A percentile compares a stretch with the other conserved stretches of the same genome.
Evolutionary conservation across 2,329 filamentous ascomycete species (phyloP).

Genomic region (Ophiostoma triangulosporum): DNA sequence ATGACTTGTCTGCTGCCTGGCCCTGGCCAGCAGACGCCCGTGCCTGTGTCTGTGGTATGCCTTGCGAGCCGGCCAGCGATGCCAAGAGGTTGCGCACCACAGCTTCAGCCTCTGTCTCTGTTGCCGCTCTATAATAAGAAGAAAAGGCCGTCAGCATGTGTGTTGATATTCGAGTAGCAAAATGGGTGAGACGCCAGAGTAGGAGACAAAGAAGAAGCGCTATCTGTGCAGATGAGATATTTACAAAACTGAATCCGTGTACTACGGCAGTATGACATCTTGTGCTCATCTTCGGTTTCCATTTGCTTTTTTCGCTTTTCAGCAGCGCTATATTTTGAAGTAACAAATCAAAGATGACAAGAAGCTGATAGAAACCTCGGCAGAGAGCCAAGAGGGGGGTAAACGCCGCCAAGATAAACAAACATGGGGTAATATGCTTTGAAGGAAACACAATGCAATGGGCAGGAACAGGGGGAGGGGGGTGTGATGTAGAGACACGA

Average conservation of each 20-base stretch:
- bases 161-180: not conserved
- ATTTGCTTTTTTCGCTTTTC: not conserved
- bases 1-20: slow-evolving; percentile 46
- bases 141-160: slow-evolving; percentile 36
- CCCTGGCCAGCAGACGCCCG: not conserved
- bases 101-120: slow-evolving; percentile 54
- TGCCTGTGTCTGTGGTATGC: slow-evolving; percentile 16
- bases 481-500: too few species aligned
- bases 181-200: not conserved
- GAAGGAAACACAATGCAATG: not conserved
- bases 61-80: slow-evolving; percentile 53
- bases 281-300: not conserved
- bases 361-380: not conserved
- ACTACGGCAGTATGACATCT: not conserved
- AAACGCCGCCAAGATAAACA: not conserved
- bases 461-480: not conserved
- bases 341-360: not conserved
- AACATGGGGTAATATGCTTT: not conserved
- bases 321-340: not conserved
- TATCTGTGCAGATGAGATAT: not conserved
- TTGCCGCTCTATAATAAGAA: slow-evolving; percentile 18
- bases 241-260: not conserved
- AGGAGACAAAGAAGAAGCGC: not conserved
- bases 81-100: slow-evolving; percentile 81
- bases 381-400: not conserved